These are phyloP conservation scores for Periglandula ipomoeae DNA, from an alignment of 2,329 filamentous ascomycete species.

Conservation along the genomic window DNA sequence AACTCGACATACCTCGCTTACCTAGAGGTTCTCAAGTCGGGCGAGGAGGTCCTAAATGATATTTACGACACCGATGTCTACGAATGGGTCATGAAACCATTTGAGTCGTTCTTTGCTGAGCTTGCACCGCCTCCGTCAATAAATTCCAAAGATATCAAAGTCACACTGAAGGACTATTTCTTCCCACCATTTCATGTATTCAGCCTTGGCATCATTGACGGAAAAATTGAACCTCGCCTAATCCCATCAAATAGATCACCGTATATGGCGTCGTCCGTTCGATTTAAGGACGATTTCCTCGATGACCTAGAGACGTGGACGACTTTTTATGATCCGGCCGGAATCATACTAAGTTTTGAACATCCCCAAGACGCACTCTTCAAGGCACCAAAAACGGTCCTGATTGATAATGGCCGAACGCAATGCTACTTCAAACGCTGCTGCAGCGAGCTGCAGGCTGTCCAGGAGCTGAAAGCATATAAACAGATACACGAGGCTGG, in stretches of 20 bases:
- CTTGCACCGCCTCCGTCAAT: constrained; percentile 11
- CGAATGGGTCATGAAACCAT: constrained; percentile 5
- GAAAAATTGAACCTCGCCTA: constrained; percentile 8
- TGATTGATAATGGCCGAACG: constrained; percentile 10
- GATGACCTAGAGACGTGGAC: constrained; percentile 16
- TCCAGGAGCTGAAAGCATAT: constrained; percentile 10
- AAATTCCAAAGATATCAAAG: constrained; percentile 1
- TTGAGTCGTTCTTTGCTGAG: constrained; percentile 12
- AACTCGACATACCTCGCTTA: constrained; percentile 10
- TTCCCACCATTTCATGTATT: constrained; percentile 14
- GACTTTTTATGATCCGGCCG: constrained; percentile 12
- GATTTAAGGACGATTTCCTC: constrained; percentile 12
- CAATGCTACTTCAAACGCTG: constrained; percentile 16
- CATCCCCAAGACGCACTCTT: constrained; percentile 15
- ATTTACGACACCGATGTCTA: constrained; percentile 11
- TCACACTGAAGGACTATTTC: constrained; percentile 13
- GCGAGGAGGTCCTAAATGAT: constrained; percentile 9
- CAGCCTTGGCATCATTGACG: constrained; percentile 12
- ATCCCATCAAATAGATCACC: constrained; percentile 5
- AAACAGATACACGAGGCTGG: constrained; percentile 9
- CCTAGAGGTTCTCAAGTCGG: constrained; percentile 12
- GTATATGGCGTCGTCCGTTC: constrained; percentile 8
- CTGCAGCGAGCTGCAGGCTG: constrained; percentile 3
- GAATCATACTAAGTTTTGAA: constrained; percentile 12
- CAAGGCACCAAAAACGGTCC: constrained; percentile 11